Evolutionary conservation across 352 stramenopile genomes (phyloP), one percentile per base, ranked within the genome.

Genomic region (Pythium pyrilobum): DNA sequence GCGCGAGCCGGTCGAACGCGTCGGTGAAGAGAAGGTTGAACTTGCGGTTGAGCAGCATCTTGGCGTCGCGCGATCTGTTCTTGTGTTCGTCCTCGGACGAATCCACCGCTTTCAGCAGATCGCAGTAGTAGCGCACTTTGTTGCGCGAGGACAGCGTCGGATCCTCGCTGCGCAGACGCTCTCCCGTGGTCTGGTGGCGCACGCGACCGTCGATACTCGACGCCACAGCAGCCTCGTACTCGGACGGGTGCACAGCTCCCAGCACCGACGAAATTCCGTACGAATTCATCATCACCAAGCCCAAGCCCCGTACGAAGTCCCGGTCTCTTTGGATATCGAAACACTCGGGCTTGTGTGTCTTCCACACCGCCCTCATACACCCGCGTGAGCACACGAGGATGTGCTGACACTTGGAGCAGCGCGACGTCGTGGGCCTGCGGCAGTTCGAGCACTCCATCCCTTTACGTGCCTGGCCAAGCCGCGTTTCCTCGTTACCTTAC

Each of bases 321-420:
- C 36, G 60, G 7, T 52, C 48, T 4, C 38, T 48, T 34, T 67
- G 52, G n/a, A 70, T 24, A 1, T 57, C 54, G 21, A 62, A 25
- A 34, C 68, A 73, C 23, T 71, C 58, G 8, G 41, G 7, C 33
- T 69, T 71, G 52, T 77, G 68, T 15, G 23, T 47, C 10, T 20
- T 16, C 68, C 64, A 77, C 29, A 55, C 36, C 16, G 25, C 48
- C 16, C 20, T 37, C 45, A 67, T 59, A 28, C 68, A 77, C 28
- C 43, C 54, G 24, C 54, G 36, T 7, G 49, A 41, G 39, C 68
- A 75, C 8, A 73, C 38, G 11, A 38, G 27, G 25, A 73, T 51
- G 9, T 40, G 44, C 37, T 67, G 68, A 54, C 68, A 77, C 34
- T 55, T 45, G 39, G 43, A 64, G 49, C 64, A 77, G n/a, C 54